Percentiles rank a stretch among this genome's conserved stretches.
These are phyloP conservation scores for Cutaneotrichosporon sp. DNA, from an alignment of 1,284 basidiomycete genomes.

Conservation along the genomic window DNA sequence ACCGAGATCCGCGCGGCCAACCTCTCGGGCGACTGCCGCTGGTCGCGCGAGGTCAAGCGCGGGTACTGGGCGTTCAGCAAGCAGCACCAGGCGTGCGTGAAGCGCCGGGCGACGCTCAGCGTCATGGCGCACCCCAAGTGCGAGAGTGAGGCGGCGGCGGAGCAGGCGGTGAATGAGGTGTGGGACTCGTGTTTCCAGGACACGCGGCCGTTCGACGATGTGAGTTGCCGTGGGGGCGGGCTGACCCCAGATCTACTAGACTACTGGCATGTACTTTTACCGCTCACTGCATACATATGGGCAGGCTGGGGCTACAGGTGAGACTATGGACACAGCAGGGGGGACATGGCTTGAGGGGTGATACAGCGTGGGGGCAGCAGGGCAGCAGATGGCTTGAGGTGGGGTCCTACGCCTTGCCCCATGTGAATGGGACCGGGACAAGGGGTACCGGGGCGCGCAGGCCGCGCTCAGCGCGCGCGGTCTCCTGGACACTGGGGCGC, in stretches of 20 bases:
- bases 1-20: constrained; percentile 96
- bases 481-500: too few relatives aligned
- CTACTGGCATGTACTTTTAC: not conserved
- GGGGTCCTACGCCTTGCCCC: too few relatives aligned
- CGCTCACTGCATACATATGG: not conserved
- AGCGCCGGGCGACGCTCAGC: constrained; percentile 79
- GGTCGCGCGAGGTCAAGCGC: constrained; percentile 70
- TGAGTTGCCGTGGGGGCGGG: constrained; percentile 42
- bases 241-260: constrained; percentile 24
- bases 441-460: too few relatives aligned
- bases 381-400: too few relatives aligned
- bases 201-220: constrained; percentile 96
- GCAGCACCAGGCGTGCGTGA: constrained; percentile 92
- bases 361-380: too few relatives aligned
- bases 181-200: constrained; percentile 96
- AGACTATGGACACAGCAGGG: too few relatives aligned
- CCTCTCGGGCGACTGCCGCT: constrained; percentile 88
- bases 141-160: constrained; percentile 71
- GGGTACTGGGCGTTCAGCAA: constrained; percentile 82
- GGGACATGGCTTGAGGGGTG: too few relatives aligned
- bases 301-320: not conserved
- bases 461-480: too few relatives aligned
- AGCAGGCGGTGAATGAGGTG: constrained; percentile 89
- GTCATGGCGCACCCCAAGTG: constrained; percentile 82
- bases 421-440: too few relatives aligned